Evolutionary conservation across 1,284 basidiomycete genomes (phyloP).

Genomic region (Cutaneotrichosporon spelunceum): DNA sequence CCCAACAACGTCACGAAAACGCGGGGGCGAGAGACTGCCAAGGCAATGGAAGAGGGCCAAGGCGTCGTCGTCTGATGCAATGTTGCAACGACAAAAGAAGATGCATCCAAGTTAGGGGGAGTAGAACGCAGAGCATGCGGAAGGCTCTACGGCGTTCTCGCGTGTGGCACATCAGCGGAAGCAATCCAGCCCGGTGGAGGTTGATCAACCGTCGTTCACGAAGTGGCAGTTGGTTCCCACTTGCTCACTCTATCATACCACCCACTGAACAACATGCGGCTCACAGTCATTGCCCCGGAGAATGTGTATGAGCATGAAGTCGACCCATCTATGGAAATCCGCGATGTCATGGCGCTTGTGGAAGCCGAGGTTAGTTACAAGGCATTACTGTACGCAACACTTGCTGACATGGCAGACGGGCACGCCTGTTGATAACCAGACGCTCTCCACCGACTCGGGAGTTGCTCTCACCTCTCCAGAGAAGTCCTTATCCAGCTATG

Average conservation of each 20-base stretch:
- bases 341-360: slow-evolving; percentile 80
- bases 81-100: slow-evolving; percentile 14
- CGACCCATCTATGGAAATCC: slow-evolving; percentile 78
- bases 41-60: slow-evolving; percentile 24
- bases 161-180: neutral
- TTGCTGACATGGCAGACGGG: slow-evolving; percentile 30
- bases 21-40: slow-evolving; percentile 43
- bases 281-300: slow-evolving; percentile 77
- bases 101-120: neutral
- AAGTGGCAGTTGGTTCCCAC: neutral
- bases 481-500: slow-evolving; percentile 40
- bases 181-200: slow-evolving; percentile 10
- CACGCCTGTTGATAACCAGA: slow-evolving; percentile 26
- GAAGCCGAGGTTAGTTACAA: slow-evolving; percentile 72
- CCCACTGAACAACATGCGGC: slow-evolving; percentile 59
- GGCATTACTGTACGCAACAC: neutral
- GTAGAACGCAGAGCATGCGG: neutral
- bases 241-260: neutral
- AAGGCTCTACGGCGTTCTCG: slow-evolving; percentile 1
- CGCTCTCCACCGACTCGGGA: slow-evolving; percentile 42
- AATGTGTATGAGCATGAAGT: slow-evolving; percentile 74
- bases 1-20: slow-evolving; percentile 6
- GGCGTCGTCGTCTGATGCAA: slow-evolving; percentile 45
- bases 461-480: slow-evolving; percentile 32
- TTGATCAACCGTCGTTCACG: slow-evolving; percentile 7